phyloP scores from a whole-genome alignment of 768 basidiomycete genomes.

The Trametes maxima region DNA sequence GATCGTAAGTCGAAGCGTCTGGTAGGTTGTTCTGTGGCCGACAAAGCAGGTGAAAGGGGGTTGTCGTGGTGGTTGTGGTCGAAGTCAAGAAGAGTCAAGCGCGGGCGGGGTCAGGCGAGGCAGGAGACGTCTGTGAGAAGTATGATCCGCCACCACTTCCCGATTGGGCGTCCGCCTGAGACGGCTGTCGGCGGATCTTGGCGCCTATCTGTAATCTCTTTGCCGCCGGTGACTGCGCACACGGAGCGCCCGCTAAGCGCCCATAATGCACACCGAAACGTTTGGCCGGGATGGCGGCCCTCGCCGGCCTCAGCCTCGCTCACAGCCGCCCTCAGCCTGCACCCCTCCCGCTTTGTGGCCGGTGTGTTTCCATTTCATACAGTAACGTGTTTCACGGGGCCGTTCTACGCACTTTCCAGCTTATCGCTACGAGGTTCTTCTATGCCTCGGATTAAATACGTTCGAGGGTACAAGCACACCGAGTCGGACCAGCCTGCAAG shows the following conservation, averaged over 20 bases:
- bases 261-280: slow-evolving; percentile 9
- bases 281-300: neutral
- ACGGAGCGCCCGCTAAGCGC: slow-evolving; percentile 4
- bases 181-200: slow-evolving; percentile 20
- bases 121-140: neutral
- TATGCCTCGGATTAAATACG: too few species aligned
- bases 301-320: neutral
- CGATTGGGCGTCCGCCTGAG: slow-evolving; percentile 4
- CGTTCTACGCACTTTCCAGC: neutral
- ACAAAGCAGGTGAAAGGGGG: neutral
- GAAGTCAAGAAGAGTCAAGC: slow-evolving; percentile 1
- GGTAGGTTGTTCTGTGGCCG: neutral
- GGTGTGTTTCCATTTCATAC: neutral
- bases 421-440: neutral
- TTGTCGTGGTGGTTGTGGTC: slow-evolving; percentile 12
- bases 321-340: too few species aligned
- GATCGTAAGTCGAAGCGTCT: neutral
- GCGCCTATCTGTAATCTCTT: slow-evolving; percentile 8
- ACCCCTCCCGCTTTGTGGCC: neutral
- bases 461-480: too few species aligned
- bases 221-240: neutral
- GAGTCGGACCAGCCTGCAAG: too few species aligned
- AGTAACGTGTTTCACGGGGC: neutral
- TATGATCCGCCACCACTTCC: slow-evolving; percentile 6
- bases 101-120: neutral